These are phyloP conservation scores for Craterostigma plantagineum DNA, from an alignment of 257 asterid genomes.

Conservation along the genomic window DNA sequence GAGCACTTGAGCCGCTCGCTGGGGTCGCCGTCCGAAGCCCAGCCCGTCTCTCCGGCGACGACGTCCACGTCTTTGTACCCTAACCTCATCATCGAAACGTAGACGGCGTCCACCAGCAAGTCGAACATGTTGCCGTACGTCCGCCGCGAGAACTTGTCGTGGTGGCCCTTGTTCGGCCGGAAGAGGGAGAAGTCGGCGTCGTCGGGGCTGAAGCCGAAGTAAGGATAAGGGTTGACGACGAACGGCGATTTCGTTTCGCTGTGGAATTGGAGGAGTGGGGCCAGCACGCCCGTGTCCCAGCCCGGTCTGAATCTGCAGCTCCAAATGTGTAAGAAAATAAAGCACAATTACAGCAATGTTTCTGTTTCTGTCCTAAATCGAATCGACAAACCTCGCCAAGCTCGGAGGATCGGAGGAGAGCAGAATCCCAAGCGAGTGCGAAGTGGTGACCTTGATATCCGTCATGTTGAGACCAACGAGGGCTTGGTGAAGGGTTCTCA, in stretches of 20 bases:
- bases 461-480: conserved; percentile 19
- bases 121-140: conserved; percentile 69
- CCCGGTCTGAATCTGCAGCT: conserved; percentile 80
- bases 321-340: too few species aligned
- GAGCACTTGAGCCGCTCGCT: conserved; percentile 57
- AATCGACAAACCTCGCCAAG: conserved; percentile 31
- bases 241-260: conserved; percentile 52
- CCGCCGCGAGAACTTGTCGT: conserved; percentile 19
- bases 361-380: too few species aligned
- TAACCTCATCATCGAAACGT: conserved; percentile 44
- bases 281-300: conserved; percentile 53
- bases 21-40: conserved; percentile 60
- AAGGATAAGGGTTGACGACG: conserved; percentile 92
- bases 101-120: conserved; percentile 50
- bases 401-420: conserved; percentile 50
- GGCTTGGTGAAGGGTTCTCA: conserved; percentile 40
- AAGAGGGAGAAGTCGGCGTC: conserved; percentile 30
- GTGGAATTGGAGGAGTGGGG: conserved; percentile 47
- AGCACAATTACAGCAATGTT: too few species aligned
- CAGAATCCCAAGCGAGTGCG: conserved; percentile 71
- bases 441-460: conserved; percentile 43
- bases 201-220: conserved; percentile 43
- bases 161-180: conserved; percentile 15
- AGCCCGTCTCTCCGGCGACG: conserved; percentile 73
- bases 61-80: conserved; percentile 66